phyloP scores from a whole-genome alignment of 2,329 filamentous ascomycete species.

The Colletotrichum trifolii region DNA sequence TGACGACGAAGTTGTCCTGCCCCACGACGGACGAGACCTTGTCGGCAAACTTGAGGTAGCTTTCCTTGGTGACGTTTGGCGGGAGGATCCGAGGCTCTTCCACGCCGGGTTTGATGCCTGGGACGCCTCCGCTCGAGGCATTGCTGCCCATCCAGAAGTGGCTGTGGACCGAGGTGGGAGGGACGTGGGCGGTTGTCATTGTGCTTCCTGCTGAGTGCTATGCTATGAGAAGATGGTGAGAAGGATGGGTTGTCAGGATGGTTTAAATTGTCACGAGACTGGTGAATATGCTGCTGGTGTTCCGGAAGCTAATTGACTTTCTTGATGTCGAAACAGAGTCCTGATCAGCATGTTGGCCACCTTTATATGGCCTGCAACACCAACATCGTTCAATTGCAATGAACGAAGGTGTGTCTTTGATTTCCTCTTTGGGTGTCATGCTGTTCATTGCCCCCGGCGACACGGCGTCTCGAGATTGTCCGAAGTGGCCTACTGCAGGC shows the following conservation, averaged over 20 bases:
- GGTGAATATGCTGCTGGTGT: no score
- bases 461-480: no score
- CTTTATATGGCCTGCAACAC: no score
- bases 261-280: no score
- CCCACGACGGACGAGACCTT: neutral
- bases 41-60: neutral
- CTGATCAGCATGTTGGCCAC: no score
- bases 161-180: neutral
- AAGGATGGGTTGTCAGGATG: no score
- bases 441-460: no score
- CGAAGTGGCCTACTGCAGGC: no score
- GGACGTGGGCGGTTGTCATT: slow-evolving; percentile 14
- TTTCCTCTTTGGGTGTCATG: no score
- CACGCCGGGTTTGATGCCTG: neutral
- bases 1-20: slow-evolving; percentile 13
- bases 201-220: neutral
- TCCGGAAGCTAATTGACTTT: no score
- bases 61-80: slow-evolving; percentile 4
- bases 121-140: neutral
- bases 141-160: slow-evolving; percentile 22
- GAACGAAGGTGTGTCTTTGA: fast-evolving
- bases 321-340: no score
- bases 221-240: neutral
- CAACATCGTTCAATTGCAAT: no score
- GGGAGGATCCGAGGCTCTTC: slow-evolving; percentile 5